phyloP scores from a whole-genome alignment of 257 asterid genomes.

The Plantago major region DNA sequence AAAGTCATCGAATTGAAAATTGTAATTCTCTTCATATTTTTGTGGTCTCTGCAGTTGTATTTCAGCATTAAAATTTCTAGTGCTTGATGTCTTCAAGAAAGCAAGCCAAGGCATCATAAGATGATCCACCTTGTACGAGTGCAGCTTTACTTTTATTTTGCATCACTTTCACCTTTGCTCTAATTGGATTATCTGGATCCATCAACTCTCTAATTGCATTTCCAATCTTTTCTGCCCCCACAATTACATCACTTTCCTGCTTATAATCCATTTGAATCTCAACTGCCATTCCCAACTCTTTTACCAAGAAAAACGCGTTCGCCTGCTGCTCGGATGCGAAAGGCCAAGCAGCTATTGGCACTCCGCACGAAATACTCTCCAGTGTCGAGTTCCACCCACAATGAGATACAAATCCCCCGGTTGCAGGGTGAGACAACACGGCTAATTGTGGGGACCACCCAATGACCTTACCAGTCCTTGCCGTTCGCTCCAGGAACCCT shows the following conservation, averaged over 20 bases:
- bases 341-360: constrained; percentile 42
- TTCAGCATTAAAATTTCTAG: too few relatives aligned
- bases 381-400: constrained; percentile 50
- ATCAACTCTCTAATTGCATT: constrained; percentile 22
- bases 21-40: too few relatives aligned
- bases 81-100: too few relatives aligned
- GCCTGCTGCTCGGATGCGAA: constrained; percentile 42
- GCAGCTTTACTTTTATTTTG: too few relatives aligned
- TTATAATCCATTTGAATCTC: constrained; percentile 29
- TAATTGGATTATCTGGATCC: not conserved
- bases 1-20: too few relatives aligned
- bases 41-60: too few relatives aligned
- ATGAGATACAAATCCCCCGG: constrained; percentile 51
- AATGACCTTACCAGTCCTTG: constrained; percentile 35
- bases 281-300: constrained; percentile 37
- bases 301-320: constrained; percentile 40
- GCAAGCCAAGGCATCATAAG: too few relatives aligned
- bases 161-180: constrained; percentile 1
- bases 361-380: constrained; percentile 50
- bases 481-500: constrained; percentile 42
- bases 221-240: constrained; percentile 34
- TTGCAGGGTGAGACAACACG: constrained; percentile 36
- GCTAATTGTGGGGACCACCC: constrained; percentile 53
- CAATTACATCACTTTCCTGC: constrained; percentile 13
- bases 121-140: too few relatives aligned